Evolutionary conservation across 371 early-diverging fungal species (phyloP), one percentile per base, ranked within the genome.

Genomic region (Mucor circinelloides): DNA sequence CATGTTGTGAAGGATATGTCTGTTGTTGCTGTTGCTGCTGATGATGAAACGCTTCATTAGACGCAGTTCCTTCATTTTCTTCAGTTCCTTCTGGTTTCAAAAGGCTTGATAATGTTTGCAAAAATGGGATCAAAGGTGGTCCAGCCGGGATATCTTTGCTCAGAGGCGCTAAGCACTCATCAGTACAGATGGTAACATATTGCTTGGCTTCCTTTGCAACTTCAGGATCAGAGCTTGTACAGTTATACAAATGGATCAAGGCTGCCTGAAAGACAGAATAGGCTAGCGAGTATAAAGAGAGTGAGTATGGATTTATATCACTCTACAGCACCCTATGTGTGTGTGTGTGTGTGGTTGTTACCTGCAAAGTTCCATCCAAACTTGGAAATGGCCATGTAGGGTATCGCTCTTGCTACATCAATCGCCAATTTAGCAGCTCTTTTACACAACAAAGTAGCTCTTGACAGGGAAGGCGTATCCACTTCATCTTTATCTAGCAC

Each of bases 391-490:
- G 72, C 67, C 21, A 67, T 62, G 17, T 56, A 50, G 1, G 77
- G 75, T 21, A 77, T 67, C 12, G 64, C 46, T 6, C 79, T 67
- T 13, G 86, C 86, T 58, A 87, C 74, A 61, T 86, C 83, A 42
- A 87, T 77, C 0, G 79, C 67, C 6, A 69, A 58, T 58, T 84
- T 87, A 19, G 89, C 89, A 2, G 87, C 84, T 12, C 74, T 66
- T 2, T 79, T 81, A 46, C 87, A 87, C 7, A 82, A 71, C 1
- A 68, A 69, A 17, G 68, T 27, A 15, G 78, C 71, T 42, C 75
- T 68, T 46, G 56, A n/a, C 32, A 63, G 71, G 12, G 59, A 69
- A 27, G 64, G 59, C 21, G 58, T 38, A 31, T 61, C 58, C 31
- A 67, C 36, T 15, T 59, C 60, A 32, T 63, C 58, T 12, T 64